Conservation (phyloP, 2,329 filamentous ascomycete species). For the Alternaria tenuissima region DNA sequence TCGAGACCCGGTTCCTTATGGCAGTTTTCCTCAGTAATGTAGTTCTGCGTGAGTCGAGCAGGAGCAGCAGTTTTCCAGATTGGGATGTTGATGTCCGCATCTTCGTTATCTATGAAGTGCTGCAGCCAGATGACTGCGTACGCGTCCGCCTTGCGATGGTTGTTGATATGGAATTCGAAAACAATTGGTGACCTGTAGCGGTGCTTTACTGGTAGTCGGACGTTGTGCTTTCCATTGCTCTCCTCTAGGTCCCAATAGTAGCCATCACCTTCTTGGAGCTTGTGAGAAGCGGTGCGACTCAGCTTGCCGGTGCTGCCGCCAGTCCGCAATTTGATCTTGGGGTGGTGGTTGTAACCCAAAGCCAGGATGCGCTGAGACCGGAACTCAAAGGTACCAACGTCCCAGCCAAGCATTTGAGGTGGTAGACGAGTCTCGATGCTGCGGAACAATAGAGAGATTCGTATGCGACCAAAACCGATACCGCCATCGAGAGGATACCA, state of each 20-base stretch:
- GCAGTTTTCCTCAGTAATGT: conserved; percentile 82
- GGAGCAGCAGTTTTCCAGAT: conserved; percentile 85
- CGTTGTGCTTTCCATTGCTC: conserved; percentile 59
- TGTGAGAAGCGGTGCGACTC: conserved; percentile 68
- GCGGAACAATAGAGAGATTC: conserved; percentile 88
- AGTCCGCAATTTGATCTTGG: conserved; percentile 80
- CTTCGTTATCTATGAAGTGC: conserved; percentile 81
- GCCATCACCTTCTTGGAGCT: conserved; percentile 66
- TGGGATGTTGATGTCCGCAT: conserved; percentile 81
- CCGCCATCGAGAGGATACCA: conserved; percentile 98
- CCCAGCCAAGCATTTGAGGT: conserved; percentile 88
- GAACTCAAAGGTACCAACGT: conserved; percentile 94
- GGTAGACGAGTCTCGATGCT: conserved; percentile 86
- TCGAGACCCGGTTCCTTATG: conserved; percentile 73
- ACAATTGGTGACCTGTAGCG: conserved; percentile 90
- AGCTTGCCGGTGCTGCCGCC: conserved; percentile 82
- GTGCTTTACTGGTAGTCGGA: conserved; percentile 86
- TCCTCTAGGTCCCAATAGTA: conserved; percentile 67
- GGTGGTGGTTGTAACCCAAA: conserved; percentile 66
- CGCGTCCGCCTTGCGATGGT: conserved; percentile 74
- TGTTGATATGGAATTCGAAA: conserved; percentile 79
- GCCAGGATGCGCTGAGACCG: conserved; percentile 73
- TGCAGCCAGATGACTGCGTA: conserved; percentile 88
- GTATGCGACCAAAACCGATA: conserved; percentile 85
- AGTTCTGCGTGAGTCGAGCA: conserved; percentile 85